phyloP scores from a whole-genome alignment of 345 rosid genomes.

The Murraya koenigii region DNA sequence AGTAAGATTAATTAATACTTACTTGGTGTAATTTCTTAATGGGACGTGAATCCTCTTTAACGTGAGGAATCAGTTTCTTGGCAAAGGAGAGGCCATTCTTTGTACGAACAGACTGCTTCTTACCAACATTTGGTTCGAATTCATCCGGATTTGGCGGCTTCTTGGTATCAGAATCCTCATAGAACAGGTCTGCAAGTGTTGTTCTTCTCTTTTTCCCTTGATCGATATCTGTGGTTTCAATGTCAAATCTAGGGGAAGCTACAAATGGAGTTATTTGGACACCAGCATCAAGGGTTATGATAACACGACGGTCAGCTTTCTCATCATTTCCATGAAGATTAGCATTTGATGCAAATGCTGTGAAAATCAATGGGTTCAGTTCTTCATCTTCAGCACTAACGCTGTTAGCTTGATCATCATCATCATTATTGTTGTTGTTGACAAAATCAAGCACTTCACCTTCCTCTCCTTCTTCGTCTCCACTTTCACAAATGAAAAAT shows the following conservation, averaged over 20 bases:
- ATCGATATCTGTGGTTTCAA: conserved; percentile 18
- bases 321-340: not conserved
- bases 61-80: conserved; percentile 63
- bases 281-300: conserved; percentile 21
- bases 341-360: conserved; percentile 20
- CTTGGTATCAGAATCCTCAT: conserved; percentile 46
- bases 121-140: conserved; percentile 20
- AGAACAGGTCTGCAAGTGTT: conserved; percentile 81
- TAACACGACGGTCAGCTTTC: conserved; percentile 22
- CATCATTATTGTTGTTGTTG: not conserved
- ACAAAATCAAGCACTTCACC: conserved; percentile 17
- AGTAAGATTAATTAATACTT: not conserved
- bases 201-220: conserved; percentile 48
- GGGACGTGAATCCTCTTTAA: conserved; percentile 57
- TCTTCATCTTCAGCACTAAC: conserved; percentile 33
- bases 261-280: conserved; percentile 15
- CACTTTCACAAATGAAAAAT: conserved; percentile 23
- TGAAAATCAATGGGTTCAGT: conserved; percentile 59
- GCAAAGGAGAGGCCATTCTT: conserved; percentile 46
- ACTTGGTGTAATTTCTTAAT: conserved; percentile 60
- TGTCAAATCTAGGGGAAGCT: conserved; percentile 15
- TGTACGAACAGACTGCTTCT: conserved; percentile 25
- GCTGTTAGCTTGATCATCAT: conserved; percentile 14
- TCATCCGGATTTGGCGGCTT: conserved; percentile 33
- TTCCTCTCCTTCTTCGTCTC: conserved; percentile 26